These are phyloP conservation scores for Abelmoschus esculentus DNA, from an alignment of 345 rosid species.

Conservation along the genomic window DNA sequence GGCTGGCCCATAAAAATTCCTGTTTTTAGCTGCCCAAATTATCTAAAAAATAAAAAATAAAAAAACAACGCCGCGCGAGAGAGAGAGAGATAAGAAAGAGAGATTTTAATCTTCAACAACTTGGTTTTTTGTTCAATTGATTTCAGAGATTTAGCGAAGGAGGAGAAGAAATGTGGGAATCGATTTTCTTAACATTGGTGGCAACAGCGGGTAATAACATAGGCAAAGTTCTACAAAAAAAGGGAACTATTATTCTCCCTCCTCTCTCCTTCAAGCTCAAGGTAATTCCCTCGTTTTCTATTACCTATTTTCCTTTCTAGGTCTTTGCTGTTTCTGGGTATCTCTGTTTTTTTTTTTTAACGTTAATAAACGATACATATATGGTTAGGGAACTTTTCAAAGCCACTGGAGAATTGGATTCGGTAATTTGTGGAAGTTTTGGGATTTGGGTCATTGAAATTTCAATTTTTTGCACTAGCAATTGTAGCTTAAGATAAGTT, in stretches of 20 bases:
- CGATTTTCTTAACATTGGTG: slow-evolving; percentile 72
- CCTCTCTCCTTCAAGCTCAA: slow-evolving; percentile 97
- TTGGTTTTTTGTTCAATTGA: neutral
- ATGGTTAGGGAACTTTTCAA: neutral
- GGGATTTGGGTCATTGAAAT: neutral
- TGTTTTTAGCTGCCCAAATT: neutral
- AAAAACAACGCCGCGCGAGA: neutral
- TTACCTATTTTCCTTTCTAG: neutral
- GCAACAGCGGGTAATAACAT: slow-evolving; percentile 98
- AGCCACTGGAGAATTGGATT: slow-evolving; percentile 3
- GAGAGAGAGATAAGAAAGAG: neutral
- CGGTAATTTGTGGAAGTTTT: neutral
- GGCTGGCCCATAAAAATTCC: neutral
- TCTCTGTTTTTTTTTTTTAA: neutral
- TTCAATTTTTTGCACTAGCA: neutral
- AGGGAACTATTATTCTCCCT: slow-evolving; percentile 90
- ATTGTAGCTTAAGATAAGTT: neutral
- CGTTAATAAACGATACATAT: neutral
- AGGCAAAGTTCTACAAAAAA: slow-evolving; percentile 93
- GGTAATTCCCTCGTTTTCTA: slow-evolving; percentile 25
- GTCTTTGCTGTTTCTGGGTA: slow-evolving; percentile 3
- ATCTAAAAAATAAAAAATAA: too few species aligned
- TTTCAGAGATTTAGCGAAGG: neutral
- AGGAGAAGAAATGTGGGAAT: slow-evolving; percentile 63
- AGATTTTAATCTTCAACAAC: neutral